Evolutionary conservation across 1,284 basidiomycete species (phyloP).

Genomic region (Meripilus lineatus): DNA sequence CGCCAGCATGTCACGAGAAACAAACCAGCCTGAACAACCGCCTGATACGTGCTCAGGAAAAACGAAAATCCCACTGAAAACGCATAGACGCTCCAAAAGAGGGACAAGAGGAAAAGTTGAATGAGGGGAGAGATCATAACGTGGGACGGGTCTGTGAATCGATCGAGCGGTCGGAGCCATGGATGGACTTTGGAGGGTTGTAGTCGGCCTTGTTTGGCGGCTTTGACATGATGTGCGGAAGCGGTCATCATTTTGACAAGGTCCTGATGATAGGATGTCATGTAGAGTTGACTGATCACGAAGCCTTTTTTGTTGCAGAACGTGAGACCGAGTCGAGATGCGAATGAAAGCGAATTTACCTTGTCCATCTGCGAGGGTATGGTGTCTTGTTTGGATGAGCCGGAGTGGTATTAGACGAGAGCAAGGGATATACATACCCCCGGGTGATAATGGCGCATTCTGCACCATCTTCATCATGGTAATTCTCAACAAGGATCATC

Average conservation of each 20-base stretch:
- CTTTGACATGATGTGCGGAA: slow-evolving; percentile 13
- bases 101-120: slow-evolving; percentile 15
- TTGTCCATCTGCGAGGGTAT: slow-evolving; percentile 24
- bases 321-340: background rate
- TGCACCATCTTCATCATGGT: slow-evolving; percentile 23
- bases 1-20: slow-evolving; percentile 25
- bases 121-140: slow-evolving; percentile 15
- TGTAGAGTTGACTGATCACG: slow-evolving; percentile 26
- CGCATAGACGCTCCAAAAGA: slow-evolving; percentile 20
- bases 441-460: slow-evolving; percentile 22
- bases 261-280: slow-evolving; percentile 25
- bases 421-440: slow-evolving; percentile 16
- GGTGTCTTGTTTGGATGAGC: slow-evolving; percentile 14
- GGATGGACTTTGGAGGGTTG: slow-evolving; percentile 20
- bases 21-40: slow-evolving; percentile 14
- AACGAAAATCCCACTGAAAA: slow-evolving; percentile 15
- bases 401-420: background rate
- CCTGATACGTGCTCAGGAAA: slow-evolving; percentile 24
- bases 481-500: slow-evolving; percentile 24
- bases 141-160: slow-evolving; percentile 11
- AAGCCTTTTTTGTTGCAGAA: slow-evolving; percentile 15
- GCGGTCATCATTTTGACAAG: slow-evolving; percentile 18
- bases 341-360: slow-evolving; percentile 9
- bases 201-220: slow-evolving; percentile 16
- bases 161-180: slow-evolving; percentile 18